Evolutionary conservation across 805 yeast genomes (phyloP).

Genomic region (Saturnispora saitoi): DNA sequence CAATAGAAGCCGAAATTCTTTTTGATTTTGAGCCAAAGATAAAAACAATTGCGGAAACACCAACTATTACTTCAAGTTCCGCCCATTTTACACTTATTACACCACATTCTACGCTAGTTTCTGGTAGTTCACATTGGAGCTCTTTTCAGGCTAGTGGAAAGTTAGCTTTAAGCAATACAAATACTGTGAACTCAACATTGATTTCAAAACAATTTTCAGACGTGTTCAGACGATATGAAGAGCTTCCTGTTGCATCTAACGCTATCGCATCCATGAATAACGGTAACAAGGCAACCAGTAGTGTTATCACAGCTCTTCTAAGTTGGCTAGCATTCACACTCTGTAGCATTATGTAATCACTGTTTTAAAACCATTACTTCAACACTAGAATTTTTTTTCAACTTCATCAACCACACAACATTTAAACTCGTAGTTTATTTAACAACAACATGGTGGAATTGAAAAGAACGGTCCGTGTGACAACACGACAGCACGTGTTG

Average conservation of each 20-base stretch:
- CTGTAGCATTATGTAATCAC: neutral
- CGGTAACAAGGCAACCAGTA: neutral
- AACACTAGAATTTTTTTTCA: neutral
- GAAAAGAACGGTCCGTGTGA: constrained; percentile 80
- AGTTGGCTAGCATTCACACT: neutral
- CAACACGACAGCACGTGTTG: constrained; percentile 76
- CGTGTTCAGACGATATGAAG: neutral
- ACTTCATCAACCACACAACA: neutral
- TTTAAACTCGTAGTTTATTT: neutral
- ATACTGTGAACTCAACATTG: neutral
- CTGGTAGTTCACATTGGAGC: neutral
- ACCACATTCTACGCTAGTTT: neutral
- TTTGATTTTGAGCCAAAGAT: neutral
- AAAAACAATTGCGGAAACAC: neutral
- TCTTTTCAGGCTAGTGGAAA: neutral
- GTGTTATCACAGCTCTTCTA: neutral
- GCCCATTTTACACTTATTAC: neutral
- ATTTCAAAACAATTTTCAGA: too few species aligned
- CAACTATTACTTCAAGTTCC: neutral
- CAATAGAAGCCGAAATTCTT: neutral
- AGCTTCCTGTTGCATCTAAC: neutral
- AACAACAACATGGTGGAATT: constrained; percentile 36
- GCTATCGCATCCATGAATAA: neutral
- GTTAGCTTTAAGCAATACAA: neutral
- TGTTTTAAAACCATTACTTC: neutral